These are phyloP conservation scores for Penicillium arizonense DNA, from an alignment of 495 filamentous ascomycete species.

Conservation along the genomic window DNA sequence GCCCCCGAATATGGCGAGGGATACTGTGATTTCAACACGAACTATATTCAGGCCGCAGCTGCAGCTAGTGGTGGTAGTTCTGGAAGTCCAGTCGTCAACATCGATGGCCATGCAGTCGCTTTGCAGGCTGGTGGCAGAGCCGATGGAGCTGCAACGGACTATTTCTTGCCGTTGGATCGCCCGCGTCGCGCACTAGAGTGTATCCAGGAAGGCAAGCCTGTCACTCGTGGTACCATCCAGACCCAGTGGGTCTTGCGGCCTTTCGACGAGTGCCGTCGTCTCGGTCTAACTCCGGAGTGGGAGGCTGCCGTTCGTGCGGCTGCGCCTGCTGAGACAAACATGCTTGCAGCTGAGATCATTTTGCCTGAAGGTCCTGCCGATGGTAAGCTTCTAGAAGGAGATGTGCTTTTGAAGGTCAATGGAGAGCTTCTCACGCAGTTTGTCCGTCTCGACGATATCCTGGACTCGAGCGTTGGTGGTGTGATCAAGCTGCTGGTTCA, in stretches of 20 bases:
- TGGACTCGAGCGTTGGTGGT: conserved; percentile 82
- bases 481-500: conserved; percentile 76
- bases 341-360: conserved; percentile 95
- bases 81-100: conserved; percentile 94
- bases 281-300: conserved; percentile 82
- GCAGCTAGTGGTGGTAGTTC: conserved; percentile 96
- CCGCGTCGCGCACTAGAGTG: conserved; percentile 83
- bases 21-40: conserved; percentile 99
- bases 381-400: conserved; percentile 83
- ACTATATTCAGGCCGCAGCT: conserved; percentile 97
- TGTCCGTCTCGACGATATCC: conserved; percentile 85
- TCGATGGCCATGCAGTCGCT: conserved; percentile 89
- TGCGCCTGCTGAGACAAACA: conserved; percentile 91
- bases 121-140: conserved; percentile 91
- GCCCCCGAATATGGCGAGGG: conserved; percentile 97
- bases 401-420: conserved; percentile 94
- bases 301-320: conserved; percentile 76
- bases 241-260: conserved; percentile 96
- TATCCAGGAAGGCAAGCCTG: conserved; percentile 68
- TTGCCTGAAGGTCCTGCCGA: conserved; percentile 88
- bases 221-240: conserved; percentile 93
- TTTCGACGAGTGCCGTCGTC: conserved; percentile 92
- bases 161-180: conserved; percentile 92
- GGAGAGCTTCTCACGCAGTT: conserved; percentile 93
- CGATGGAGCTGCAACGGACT: conserved; percentile 95